Evolutionary conservation across 768 basidiomycete species (phyloP), one percentile per base, ranked within the genome.

Genomic region (Russula compacta): DNA sequence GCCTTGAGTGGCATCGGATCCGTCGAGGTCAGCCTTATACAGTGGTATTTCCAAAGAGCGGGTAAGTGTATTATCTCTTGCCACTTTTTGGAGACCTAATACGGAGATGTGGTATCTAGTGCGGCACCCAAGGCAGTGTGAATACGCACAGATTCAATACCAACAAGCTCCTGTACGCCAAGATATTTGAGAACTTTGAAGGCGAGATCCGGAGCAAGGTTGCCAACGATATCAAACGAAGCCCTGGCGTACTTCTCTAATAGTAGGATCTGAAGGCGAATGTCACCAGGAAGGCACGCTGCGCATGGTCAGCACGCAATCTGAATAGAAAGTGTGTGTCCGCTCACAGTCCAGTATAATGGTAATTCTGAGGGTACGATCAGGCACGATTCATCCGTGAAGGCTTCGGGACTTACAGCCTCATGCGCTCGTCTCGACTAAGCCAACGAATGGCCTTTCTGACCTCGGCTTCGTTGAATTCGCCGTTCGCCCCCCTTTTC

Each of bases 211-310:
- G 84, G 84, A 0, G 86, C 78, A 17, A 95, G 77, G 48, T 79
- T 79, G 7, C 87, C 86, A 35, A 95, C 75, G 52, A 95, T 78
- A 69, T 95, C 93, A 67, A 89, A 89, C 6, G 89, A 87, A 12
- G 87, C 87, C 66, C 80, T 83, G 39, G 82, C 80, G 66, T 95
- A 94, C 71, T 92, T 91, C 71, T 93, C 83, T 17, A 95, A 80
- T 2, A 91, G 81, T 1, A 87, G 78, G 47, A 95, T 91, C 70
- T 93, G 92, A 6, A 89, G 77, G 11, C 82, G 83, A 36, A 94
- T 89, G 67, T 94, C 92, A 36, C 90, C 89, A 0, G 92, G 92
- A 64, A 90, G 77, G 72, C 86, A 83, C 11, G 87, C 88, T 88
- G 32, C 64, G 58, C 38, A 52, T 3, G 10, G 52, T 61, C 56